These are phyloP conservation scores for Termitomyces sp. DNA, from an alignment of 768 basidiomycete genomes.

Conservation along the genomic window DNA sequence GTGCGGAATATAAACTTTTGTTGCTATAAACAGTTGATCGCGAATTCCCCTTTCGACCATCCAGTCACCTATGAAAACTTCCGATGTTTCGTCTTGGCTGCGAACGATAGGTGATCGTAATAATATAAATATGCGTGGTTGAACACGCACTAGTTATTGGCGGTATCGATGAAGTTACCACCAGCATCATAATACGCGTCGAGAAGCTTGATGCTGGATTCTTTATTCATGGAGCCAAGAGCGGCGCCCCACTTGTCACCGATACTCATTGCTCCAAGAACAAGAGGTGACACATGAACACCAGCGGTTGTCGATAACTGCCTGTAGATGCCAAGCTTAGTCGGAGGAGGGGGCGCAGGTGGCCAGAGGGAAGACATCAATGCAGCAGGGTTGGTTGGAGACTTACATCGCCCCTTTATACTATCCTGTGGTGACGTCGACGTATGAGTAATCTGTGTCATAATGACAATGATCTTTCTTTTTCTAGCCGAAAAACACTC, in stretches of 20 bases:
- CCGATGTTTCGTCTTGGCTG: constrained; percentile 34
- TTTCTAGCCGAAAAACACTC: not conserved
- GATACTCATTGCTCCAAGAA: constrained; percentile 43
- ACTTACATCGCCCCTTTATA: not conserved
- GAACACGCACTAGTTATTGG: constrained; percentile 28
- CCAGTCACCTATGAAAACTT: constrained; percentile 46
- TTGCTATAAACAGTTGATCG: constrained; percentile 40
- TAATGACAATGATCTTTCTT: not conserved
- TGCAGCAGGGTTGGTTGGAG: not conserved
- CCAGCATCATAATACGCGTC: constrained; percentile 33
- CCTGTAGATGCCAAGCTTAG: constrained; percentile 33
- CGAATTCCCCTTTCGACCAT: constrained; percentile 32
- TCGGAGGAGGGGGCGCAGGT: constrained; percentile 19
- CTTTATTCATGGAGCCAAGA: constrained; percentile 30
- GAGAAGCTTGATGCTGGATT: constrained; percentile 32
- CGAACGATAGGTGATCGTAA: not conserved
- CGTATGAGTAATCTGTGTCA: not conserved
- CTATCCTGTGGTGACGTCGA: not conserved
- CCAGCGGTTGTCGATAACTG: constrained; percentile 33
- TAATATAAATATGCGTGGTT: not conserved
- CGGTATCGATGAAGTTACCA: constrained; percentile 38
- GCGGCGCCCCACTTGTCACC: constrained; percentile 28
- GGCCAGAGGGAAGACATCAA: not conserved
- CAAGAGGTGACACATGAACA: constrained; percentile 42
- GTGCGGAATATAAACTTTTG: constrained; percentile 21